phyloP scores from a whole-genome alignment of 1,284 basidiomycete genomes.

The Cutaneotrichosporon sp. region DNA sequence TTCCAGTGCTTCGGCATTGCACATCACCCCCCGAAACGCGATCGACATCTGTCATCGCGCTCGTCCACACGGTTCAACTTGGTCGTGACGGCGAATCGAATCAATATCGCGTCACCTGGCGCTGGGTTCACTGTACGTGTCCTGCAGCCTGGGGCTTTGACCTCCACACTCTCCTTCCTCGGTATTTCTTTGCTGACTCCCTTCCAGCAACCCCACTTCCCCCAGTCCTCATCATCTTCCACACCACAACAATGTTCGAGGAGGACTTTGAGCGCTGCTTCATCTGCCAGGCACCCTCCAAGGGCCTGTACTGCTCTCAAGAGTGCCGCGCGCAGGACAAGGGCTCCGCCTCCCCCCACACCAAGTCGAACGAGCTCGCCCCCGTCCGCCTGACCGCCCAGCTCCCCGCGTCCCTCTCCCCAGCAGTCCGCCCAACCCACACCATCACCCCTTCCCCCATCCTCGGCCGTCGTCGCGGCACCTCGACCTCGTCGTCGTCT shows the following conservation, averaged over 20 bases:
- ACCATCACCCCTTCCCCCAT: slow-evolving; percentile 37
- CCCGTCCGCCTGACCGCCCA: slow-evolving; percentile 42
- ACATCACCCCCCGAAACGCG: not conserved
- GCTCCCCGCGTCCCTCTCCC: slow-evolving; percentile 40
- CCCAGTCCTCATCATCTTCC: not conserved
- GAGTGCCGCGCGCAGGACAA: slow-evolving; percentile 46
- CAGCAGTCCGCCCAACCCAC: slow-evolving; percentile 36
- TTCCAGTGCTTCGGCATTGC: not conserved
- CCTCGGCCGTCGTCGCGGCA: slow-evolving; percentile 30
- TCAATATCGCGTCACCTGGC: not conserved
- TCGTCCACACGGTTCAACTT: not conserved
- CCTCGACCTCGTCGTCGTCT: slow-evolving; percentile 39
- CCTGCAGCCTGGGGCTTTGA: not conserved
- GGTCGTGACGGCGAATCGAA: not conserved
- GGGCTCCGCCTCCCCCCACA: slow-evolving; percentile 33
- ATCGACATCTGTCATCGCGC: slow-evolving; percentile 1
- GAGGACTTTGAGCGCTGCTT: slow-evolving; percentile 50
- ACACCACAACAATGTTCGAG: slow-evolving; percentile 45
- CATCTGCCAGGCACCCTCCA: slow-evolving; percentile 47
- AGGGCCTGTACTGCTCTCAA: slow-evolving; percentile 51
- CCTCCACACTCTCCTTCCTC: not conserved
- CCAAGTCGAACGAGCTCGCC: slow-evolving; percentile 23
- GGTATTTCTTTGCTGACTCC: not conserved
- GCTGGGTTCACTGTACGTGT: slow-evolving; percentile 1
- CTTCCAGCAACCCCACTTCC: no score